Evolutionary conservation across 805 yeast species (phyloP).

Genomic region (Saccharomycodes ludwigii): DNA sequence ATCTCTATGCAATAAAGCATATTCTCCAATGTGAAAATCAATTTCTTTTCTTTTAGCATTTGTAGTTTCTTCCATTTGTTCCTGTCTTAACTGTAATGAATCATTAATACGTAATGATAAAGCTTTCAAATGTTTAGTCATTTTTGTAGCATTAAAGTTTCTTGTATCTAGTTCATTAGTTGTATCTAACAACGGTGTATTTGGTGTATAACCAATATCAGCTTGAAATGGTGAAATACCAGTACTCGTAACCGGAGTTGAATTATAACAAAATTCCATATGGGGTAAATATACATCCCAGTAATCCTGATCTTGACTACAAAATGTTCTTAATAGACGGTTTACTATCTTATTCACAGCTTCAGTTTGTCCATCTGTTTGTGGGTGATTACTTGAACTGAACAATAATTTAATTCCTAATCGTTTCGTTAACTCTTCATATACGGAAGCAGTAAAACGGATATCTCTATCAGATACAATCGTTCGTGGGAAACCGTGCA

Average conservation of each 20-base stretch:
- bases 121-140: conserved; percentile 1
- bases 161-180: neutral
- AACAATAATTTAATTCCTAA: conserved; percentile 1
- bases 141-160: neutral
- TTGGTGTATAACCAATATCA: conserved; percentile 6
- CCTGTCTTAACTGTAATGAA: neutral
- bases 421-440: conserved; percentile 1
- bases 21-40: conserved; percentile 3
- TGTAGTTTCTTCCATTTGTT: neutral
- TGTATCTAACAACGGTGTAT: conserved; percentile 1
- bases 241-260: neutral
- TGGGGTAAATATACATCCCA: conserved; percentile 5
- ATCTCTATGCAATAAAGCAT: conserved; percentile 4
- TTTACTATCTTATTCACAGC: conserved; percentile 1
- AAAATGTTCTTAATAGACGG: conserved; percentile 2
- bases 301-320: neutral
- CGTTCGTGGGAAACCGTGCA: conserved; percentile 8
- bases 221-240: conserved; percentile 5
- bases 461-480: conserved; percentile 4
- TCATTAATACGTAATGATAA: neutral
- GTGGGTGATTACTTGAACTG: conserved; percentile 2
- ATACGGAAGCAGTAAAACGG: neutral
- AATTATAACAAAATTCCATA: conserved; percentile 5
- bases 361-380: conserved; percentile 6
- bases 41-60: conserved; percentile 2